Evolutionary conservation across 2,329 filamentous ascomycete species (phyloP), one percentile per base, ranked within the genome.

Genomic region (Colletotrichum sp.): DNA sequence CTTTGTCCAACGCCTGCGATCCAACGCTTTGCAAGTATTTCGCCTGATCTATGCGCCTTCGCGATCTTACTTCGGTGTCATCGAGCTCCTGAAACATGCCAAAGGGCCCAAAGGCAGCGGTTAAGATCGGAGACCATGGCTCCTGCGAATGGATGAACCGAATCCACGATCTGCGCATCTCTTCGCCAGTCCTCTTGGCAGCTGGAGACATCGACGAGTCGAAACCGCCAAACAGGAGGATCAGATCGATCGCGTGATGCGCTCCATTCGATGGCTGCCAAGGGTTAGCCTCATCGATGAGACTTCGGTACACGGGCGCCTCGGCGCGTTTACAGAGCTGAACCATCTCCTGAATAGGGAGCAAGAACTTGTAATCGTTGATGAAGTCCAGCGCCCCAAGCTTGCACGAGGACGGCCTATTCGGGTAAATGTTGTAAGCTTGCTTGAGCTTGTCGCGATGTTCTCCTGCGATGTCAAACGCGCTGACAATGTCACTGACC

Each of bases 201-300:
- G 80, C 78, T 1, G 80, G 81, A 2, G 83, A 83, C 26, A 84
- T 84, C 0, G 81, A 80, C 0, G 87, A 71, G 69, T 87, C 85
- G 6, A 87, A 78, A 0, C 84, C 84, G 1, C 82, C 86, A 30
- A 89, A 89, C 0, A 89, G 78, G 10, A 88, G 84, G 3, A 89
- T 72, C 6, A 89, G 79, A 77, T 89, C 88, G 3, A 89, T 85
- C 0, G 85, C 88, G 73, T 89, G 88, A 52, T 89, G 88, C 3
- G 87, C 82, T 0, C 88, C 82, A 10, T 84, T 86, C 0, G 87
- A 88, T 1, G 83, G 69, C 66, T 89, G 88, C 86, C 85, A 89
- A 7, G 88, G 87, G 44, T 89, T 89, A 0, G 81, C 64, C 69
- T 89, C 85, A 52, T 89, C 88, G 2, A 89, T 77, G 0, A 87